phyloP scores from a whole-genome alignment of 208 protist species.

The Leptomonas seymouri region DNA sequence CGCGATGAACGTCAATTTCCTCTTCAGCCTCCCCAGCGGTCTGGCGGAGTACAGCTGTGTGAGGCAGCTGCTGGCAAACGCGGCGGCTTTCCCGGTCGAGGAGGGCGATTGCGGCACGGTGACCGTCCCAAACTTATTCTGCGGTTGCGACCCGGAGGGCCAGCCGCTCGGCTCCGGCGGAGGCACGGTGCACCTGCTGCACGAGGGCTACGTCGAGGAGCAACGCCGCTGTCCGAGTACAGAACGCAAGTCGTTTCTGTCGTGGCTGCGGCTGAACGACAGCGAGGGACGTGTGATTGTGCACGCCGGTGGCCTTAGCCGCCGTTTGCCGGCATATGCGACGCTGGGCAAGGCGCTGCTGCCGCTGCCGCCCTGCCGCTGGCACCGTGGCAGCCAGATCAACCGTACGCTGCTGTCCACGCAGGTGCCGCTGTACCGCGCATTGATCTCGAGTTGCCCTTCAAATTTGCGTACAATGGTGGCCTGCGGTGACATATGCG shows the following conservation, averaged over 20 bases:
- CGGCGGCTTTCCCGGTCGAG: constrained; percentile 9
- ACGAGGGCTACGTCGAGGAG: constrained; percentile 31
- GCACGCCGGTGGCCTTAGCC: constrained; percentile 56
- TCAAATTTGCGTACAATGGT: constrained; percentile 43
- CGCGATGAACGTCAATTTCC: constrained; percentile 27
- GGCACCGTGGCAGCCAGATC: constrained; percentile 34
- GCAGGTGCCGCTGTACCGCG: constrained; percentile 37
- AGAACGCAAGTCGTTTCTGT: constrained; percentile 16
- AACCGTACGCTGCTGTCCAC: constrained; percentile 45
- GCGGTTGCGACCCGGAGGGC: constrained; percentile 37
- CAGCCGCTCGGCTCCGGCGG: constrained; percentile 43
- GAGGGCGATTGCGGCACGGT: not conserved
- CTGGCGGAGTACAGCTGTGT: constrained; percentile 12
- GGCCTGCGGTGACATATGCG: constrained; percentile 46
- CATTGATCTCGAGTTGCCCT: constrained; percentile 24
- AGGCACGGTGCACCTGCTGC: constrained; percentile 50
- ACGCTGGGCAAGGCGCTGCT: constrained; percentile 47
- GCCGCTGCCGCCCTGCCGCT: constrained; percentile 43
- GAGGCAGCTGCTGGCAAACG: constrained; percentile 28
- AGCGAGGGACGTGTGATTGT: constrained; percentile 44
- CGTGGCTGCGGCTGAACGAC: constrained; percentile 29
- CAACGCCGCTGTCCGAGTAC: constrained; percentile 1
- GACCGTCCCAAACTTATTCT: constrained; percentile 26
- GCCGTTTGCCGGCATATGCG: constrained; percentile 54
- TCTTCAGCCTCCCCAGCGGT: constrained; percentile 22